Base-by-base conservation (phyloP, 805 yeast species). In the Candida krabiensis region DNA sequence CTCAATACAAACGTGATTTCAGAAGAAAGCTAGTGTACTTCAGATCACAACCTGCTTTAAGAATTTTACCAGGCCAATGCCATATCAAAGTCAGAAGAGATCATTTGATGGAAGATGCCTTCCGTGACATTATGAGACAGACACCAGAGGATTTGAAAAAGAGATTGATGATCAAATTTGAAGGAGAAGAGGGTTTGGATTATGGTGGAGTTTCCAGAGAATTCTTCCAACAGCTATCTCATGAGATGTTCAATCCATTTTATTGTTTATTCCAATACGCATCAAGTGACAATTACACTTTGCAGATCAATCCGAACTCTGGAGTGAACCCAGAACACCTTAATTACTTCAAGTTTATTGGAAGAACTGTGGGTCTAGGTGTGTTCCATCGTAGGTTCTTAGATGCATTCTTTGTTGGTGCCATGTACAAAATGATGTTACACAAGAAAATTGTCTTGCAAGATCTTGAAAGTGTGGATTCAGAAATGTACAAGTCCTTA, bases 121-220 rank as follows among this genome's bases (percentile, higher is more conserved):
- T 90, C 64, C 96, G 95, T 65, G 99, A 93, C 64, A 82, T 93
- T 39, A 93, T 93, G 99, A 83, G 99, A 66, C 99, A 93, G 70
- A 83, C 96, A 2, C 98, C 99, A 14, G 97, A 90, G 65, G 99
- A 93, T 62, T 77, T 93, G 68, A 95, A 93, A 77, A 93, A 93
- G 73, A 77, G 99, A 61, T 71, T 93, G 47, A 93, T 93, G 99
- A 93, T 93, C 66, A 89, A 91, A 63, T 93, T 93, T 58, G 99
- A 93, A 55, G 99, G 99, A 45, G 99, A 93, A 70, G 99, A 93
- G 72, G 99, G 99, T 65, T 77, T 93, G 56, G 99, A 93, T 71
- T 93, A 93, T 61, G 99, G 99, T 75, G 99, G 99, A 62, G 98
- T 93, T 46, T 88, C 97, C 21, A 79, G 99, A 70, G 99, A 93